Evolutionary conservation across 140 eudicot species (phyloP).

Genomic region (Cichorium intybus): DNA sequence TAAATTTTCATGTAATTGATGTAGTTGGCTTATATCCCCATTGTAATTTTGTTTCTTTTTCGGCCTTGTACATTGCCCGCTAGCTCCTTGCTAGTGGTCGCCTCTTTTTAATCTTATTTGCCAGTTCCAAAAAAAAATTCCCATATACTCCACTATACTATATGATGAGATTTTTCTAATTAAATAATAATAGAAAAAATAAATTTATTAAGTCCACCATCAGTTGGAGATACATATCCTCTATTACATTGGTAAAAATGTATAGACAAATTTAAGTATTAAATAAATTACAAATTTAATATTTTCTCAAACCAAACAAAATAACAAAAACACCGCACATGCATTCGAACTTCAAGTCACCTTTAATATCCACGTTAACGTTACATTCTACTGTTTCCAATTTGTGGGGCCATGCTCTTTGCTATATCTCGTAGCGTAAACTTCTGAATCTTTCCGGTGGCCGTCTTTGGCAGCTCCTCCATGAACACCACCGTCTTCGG

Average conservation of each 20-base stretch:
- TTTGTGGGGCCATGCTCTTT: conserved; percentile 32
- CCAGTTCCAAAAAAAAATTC: too few species aligned
- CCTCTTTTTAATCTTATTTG: too few species aligned
- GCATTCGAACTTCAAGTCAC: neutral
- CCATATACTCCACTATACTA: too few species aligned
- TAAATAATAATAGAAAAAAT: neutral
- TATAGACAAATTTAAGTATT: neutral
- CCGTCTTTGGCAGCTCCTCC: conserved; percentile 71
- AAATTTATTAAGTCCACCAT: neutral
- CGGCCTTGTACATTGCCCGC: too few species aligned
- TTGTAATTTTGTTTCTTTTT: too few species aligned
- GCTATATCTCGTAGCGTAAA: conserved; percentile 54
- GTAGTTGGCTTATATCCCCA: too few species aligned
- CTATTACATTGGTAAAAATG: conserved; percentile 13
- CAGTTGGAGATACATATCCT: neutral
- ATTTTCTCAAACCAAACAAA: neutral
- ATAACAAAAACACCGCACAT: neutral
- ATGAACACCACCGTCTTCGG: conserved; percentile 72
- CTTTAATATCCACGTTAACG: neutral
- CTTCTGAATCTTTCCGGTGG: conserved; percentile 87
- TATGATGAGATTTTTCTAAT: too few species aligned
- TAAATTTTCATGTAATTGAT: too few species aligned
- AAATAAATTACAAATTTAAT: neutral
- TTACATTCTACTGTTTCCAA: conserved; percentile 35
- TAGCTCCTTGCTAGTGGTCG: too few species aligned